Evolutionary conservation across 352 stramenopile genomes (phyloP).

Genomic region (Phytophthora pisi): DNA sequence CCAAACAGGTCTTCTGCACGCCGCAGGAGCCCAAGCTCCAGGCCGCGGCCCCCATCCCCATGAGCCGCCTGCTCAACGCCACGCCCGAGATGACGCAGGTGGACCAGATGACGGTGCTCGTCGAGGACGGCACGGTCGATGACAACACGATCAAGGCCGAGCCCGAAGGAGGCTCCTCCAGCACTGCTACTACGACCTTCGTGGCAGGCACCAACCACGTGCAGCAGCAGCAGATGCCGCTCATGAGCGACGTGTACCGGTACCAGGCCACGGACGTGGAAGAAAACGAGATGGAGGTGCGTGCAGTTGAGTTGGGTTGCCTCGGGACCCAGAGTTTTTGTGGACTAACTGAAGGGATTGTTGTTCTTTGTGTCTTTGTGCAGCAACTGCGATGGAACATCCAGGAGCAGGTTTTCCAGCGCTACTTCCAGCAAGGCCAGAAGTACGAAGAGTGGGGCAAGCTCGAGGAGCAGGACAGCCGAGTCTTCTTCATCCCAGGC

Average conservation of each 20-base stretch:
- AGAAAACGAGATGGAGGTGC: conserved; percentile 78
- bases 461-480: conserved; percentile 58
- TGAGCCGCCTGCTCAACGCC: conserved; percentile 41
- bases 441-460: conserved; percentile 62
- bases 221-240: conserved; percentile 25
- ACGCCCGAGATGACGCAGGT: conserved; percentile 54
- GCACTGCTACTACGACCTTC: conserved; percentile 27
- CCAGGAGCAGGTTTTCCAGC: conserved; percentile 66
- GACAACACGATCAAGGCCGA: conserved; percentile 42
- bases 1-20: conserved; percentile 30
- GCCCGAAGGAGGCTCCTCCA: conserved; percentile 22
- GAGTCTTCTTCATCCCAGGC: conserved; percentile 69
- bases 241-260: conserved; percentile 49
- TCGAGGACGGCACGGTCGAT: conserved; percentile 52
- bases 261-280: conserved; percentile 69
- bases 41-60: conserved; percentile 24
- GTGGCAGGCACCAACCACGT: conserved; percentile 16
- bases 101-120: conserved; percentile 63
- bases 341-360: background rate
- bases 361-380: conserved; percentile 17
- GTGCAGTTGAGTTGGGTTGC: background rate
- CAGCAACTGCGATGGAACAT: conserved; percentile 75
- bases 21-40: conserved; percentile 21
- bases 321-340: background rate
- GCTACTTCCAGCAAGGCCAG: conserved; percentile 62